Percentiles rank a stretch among this genome's conserved stretches.
These are phyloP conservation scores for Aethionema arabicum DNA, from an alignment of 345 rosid genomes.

Conservation along the genomic window DNA sequence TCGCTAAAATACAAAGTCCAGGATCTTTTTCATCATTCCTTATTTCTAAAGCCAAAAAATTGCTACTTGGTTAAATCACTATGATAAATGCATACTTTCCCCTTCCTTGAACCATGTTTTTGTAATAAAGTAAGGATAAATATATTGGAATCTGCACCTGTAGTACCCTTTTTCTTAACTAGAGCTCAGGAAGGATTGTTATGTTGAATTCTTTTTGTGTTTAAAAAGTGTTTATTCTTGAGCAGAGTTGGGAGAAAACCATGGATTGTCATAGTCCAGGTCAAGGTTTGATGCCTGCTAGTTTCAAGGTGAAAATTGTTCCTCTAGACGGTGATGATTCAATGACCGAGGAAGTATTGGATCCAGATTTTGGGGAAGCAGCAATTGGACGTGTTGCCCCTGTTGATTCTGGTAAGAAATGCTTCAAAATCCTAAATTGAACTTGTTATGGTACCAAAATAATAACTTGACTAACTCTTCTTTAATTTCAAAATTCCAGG, in stretches of 20 bases:
- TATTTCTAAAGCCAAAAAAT: background rate
- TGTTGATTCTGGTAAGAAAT: slow-evolving; percentile 74
- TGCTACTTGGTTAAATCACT: background rate
- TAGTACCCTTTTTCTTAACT: background rate
- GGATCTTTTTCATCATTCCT: too few species aligned
- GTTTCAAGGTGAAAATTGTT: slow-evolving; percentile 85
- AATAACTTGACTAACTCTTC: background rate
- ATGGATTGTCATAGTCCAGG: slow-evolving; percentile 98
- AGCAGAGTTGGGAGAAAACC: slow-evolving; percentile 98
- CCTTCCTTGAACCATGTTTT: background rate
- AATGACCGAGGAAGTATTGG: slow-evolving; percentile 81
- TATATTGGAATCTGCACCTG: background rate
- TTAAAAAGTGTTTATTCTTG: slow-evolving; percentile 20
- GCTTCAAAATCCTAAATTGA: background rate
- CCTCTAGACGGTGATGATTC: slow-evolving; percentile 84
- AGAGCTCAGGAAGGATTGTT: background rate
- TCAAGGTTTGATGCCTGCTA: slow-evolving; percentile 96
- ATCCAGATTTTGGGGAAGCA: slow-evolving; percentile 96
- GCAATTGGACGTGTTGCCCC: slow-evolving; percentile 99
- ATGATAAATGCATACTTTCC: slow-evolving; percentile 4
- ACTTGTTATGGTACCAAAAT: background rate
- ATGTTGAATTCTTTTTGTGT: slow-evolving; percentile 1
- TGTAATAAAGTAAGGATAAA: slow-evolving; percentile 9
- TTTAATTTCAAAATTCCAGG: slow-evolving; percentile 41
- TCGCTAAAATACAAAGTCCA: too few species aligned